Conservation (phyloP, 1,284 basidiomycete species). For the Rugiboletus extremiorientalis region DNA sequence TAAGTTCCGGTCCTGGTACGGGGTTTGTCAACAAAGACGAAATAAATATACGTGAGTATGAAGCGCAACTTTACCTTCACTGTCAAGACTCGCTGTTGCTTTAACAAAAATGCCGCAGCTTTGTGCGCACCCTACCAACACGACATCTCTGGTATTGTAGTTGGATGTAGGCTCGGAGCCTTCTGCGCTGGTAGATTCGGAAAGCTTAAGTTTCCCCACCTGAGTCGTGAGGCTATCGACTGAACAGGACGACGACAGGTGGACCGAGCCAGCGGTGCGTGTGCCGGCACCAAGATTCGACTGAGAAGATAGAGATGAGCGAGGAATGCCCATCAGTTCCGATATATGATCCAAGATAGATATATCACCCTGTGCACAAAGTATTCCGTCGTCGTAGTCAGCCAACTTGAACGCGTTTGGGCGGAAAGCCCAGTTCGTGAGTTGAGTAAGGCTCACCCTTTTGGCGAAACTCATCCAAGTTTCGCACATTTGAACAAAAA, state of each 20-base stretch:
- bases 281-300: background rate
- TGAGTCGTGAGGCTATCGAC: slow-evolving; percentile 20
- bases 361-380: slow-evolving; percentile 47
- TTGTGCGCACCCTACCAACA: slow-evolving; percentile 39
- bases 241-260: slow-evolving; percentile 2
- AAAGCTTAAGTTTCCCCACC: slow-evolving; percentile 19
- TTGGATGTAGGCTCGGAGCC: background rate
- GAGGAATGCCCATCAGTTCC: slow-evolving; percentile 36
- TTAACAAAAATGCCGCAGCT: slow-evolving; percentile 46
- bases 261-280: background rate
- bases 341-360: slow-evolving; percentile 49
- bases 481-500: slow-evolving; percentile 64
- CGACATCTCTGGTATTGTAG: slow-evolving; percentile 8
- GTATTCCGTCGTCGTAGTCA: background rate
- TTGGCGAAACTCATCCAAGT: slow-evolving; percentile 57
- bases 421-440: background rate
- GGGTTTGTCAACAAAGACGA: background rate
- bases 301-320: slow-evolving; percentile 1
- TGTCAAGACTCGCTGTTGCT: slow-evolving; percentile 35
- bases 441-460: slow-evolving; percentile 35
- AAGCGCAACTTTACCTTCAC: slow-evolving; percentile 7
- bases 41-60: background rate
- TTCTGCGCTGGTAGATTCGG: slow-evolving; percentile 7
- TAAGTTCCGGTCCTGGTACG: slow-evolving; percentile 19
- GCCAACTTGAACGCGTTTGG: background rate